A percentile compares a stretch with the other conserved stretches of the same genome.
Evolutionary conservation across 441 rosid genomes (phyloP).

Genomic region (Adansonia gregorii): DNA sequence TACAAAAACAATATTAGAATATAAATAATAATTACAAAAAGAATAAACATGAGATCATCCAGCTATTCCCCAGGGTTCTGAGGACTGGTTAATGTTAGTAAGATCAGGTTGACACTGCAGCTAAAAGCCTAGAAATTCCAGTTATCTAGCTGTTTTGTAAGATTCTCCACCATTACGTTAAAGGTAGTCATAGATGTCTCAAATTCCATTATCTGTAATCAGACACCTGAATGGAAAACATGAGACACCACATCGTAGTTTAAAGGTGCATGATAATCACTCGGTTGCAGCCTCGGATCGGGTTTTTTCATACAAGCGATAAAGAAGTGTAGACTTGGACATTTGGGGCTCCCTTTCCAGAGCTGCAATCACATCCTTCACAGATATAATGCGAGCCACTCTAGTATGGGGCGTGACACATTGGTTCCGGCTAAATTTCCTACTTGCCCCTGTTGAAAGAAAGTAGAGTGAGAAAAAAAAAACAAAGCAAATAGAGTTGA

Average conservation of each 20-base stretch:
- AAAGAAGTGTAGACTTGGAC: constrained; percentile 76
- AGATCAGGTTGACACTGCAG: no score
- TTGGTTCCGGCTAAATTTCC: constrained; percentile 69
- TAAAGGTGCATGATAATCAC: constrained; percentile 21
- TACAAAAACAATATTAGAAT: not conserved
- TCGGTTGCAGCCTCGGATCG: constrained; percentile 48
- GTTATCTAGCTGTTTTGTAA: no score
- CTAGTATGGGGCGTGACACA: constrained; percentile 42
- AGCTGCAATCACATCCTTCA: constrained; percentile 78
- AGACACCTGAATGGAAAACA: not conserved
- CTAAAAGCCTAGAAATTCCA: no score
- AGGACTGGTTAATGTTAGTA: not conserved
- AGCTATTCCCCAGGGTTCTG: not conserved
- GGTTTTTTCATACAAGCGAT: constrained; percentile 65
- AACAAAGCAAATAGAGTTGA: constrained; percentile 19
- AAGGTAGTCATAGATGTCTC: not conserved
- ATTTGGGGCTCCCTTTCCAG: constrained; percentile 95
- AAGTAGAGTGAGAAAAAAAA: not conserved
- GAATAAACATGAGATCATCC: not conserved
- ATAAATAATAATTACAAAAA: constrained; percentile 4
- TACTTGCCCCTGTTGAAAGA: constrained; percentile 48
- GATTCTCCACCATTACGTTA: not conserved
- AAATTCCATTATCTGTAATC: not conserved
- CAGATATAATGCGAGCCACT: constrained; percentile 64
- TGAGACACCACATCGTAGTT: not conserved